phyloP scores from a whole-genome alignment of 1,139 yeast species.

The Suhomyces bribrorum region DNA sequence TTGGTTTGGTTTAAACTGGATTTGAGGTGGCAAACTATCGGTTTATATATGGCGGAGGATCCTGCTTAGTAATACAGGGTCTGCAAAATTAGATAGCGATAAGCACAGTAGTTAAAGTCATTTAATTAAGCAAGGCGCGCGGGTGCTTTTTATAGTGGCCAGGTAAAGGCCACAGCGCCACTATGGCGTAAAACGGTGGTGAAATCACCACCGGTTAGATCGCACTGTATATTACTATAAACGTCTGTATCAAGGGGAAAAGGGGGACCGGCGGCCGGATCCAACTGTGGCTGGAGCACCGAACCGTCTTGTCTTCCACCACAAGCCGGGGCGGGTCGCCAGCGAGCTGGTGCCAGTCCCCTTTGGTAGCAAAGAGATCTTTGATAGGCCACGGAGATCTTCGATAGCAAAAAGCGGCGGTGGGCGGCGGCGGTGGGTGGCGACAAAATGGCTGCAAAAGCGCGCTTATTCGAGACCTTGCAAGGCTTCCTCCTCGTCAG shows the following conservation, averaged over 20 bases:
- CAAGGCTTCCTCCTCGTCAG: constrained; percentile 54
- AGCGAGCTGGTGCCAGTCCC: background rate
- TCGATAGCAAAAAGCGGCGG: background rate
- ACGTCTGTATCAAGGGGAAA: background rate
- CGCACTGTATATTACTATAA: background rate
- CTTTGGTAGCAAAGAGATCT: background rate
- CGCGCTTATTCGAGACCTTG: constrained; percentile 19
- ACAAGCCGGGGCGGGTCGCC: background rate
- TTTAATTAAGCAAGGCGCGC: no score
- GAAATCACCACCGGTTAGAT: background rate
- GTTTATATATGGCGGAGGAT: no score
- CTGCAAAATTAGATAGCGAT: no score
- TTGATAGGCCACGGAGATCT: background rate
- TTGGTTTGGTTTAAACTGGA: background rate
- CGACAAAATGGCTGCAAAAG: no score
- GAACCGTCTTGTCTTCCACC: background rate
- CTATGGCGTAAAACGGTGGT: no score
- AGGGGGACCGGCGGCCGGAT: no score
- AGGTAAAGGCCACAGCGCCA: background rate
- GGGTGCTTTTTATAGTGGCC: no score
- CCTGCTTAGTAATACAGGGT: no score
- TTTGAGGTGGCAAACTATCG: background rate
- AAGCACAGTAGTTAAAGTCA: no score
- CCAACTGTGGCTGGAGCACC: background rate
- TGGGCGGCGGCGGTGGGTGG: no score